Percentiles rank a stretch among this genome's conserved stretches.
phyloP scores from a whole-genome alignment of 2,329 filamentous ascomycete genomes.

The Aureobasidium sp. region DNA sequence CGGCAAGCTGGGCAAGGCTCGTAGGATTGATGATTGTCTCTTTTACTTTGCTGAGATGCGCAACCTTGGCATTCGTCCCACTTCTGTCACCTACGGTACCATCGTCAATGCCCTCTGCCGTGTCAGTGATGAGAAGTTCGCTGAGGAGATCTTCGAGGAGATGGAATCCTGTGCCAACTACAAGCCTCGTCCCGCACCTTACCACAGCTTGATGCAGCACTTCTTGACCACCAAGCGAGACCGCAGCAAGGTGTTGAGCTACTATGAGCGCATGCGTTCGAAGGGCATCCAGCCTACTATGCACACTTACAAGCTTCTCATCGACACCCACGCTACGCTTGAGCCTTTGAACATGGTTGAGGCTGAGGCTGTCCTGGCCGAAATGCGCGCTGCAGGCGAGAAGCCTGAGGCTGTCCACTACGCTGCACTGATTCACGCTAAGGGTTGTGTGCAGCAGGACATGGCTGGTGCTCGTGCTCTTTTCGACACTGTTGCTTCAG shows the following conservation, averaged over 20 bases:
- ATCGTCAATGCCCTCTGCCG: slow-evolving; percentile 97
- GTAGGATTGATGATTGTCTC: slow-evolving; percentile 94
- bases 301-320: slow-evolving; percentile 95
- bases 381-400: slow-evolving; percentile 67
- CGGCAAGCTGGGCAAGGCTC: slow-evolving; percentile 94
- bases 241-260: slow-evolving; percentile 83
- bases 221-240: slow-evolving; percentile 97
- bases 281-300: slow-evolving; percentile 84
- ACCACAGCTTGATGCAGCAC: slow-evolving; percentile 99
- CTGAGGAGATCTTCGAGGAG: slow-evolving; percentile 95
- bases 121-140: slow-evolving; percentile 95
- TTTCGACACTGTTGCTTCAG: slow-evolving; percentile 72
- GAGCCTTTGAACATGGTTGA: slow-evolving; percentile 85
- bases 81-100: slow-evolving; percentile 95
- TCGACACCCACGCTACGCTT: slow-evolving; percentile 89
- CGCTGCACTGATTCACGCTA: slow-evolving; percentile 89
- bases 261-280: slow-evolving; percentile 89
- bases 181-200: slow-evolving; percentile 92
- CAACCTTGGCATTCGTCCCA: slow-evolving; percentile 82
- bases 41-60: slow-evolving; percentile 99
- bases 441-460: slow-evolving; percentile 89
- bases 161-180: slow-evolving; percentile 99
- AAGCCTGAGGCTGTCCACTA: slow-evolving; percentile 89
- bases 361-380: slow-evolving; percentile 73
- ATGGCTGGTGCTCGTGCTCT: slow-evolving; percentile 73